Conservation (phyloP, 192 early-diverging fungal species). For the Geosiphon pyriformis region DNA sequence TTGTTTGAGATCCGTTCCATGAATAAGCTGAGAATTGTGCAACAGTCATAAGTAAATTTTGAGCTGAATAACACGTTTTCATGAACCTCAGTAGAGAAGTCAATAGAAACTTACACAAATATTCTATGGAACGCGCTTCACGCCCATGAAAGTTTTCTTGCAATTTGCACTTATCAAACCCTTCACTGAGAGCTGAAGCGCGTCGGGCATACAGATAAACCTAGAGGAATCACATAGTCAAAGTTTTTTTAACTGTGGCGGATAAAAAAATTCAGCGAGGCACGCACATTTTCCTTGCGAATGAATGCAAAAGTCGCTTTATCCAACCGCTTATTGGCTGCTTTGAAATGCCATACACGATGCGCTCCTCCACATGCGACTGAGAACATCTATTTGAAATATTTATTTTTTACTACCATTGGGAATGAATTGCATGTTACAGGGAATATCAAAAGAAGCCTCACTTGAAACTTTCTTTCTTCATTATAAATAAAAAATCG, state of each 20-base stretch:
- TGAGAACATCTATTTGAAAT: conserved; percentile 43
- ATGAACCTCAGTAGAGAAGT: neutral
- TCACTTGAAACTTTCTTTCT: conserved; percentile 56
- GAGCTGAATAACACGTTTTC: too few relatives aligned
- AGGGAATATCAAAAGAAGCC: neutral
- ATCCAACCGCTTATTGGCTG: conserved; percentile 41
- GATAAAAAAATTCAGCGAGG: too few relatives aligned
- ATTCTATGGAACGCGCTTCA: conserved; percentile 54
- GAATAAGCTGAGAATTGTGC: neutral
- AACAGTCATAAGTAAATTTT: neutral
- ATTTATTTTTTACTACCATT: neutral
- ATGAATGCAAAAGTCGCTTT: conserved; percentile 54
- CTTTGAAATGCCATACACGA: conserved; percentile 63
- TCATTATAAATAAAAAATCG: conserved; percentile 69
- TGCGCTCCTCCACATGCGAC: conserved; percentile 71
- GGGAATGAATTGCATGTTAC: neutral
- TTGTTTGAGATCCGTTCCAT: neutral
- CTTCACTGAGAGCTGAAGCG: conserved; percentile 31
- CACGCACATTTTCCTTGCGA: conserved; percentile 45
- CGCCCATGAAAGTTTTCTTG: conserved; percentile 57
- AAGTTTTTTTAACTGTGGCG: too few relatives aligned
- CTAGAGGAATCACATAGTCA: too few relatives aligned
- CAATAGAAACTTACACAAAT: conserved; percentile 29
- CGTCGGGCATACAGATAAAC: conserved; percentile 42
- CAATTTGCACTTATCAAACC: conserved; percentile 53